These are phyloP conservation scores for Cryptococcus hybrid DNA, from an alignment of 1,284 basidiomycete species.

Conservation along the genomic window DNA sequence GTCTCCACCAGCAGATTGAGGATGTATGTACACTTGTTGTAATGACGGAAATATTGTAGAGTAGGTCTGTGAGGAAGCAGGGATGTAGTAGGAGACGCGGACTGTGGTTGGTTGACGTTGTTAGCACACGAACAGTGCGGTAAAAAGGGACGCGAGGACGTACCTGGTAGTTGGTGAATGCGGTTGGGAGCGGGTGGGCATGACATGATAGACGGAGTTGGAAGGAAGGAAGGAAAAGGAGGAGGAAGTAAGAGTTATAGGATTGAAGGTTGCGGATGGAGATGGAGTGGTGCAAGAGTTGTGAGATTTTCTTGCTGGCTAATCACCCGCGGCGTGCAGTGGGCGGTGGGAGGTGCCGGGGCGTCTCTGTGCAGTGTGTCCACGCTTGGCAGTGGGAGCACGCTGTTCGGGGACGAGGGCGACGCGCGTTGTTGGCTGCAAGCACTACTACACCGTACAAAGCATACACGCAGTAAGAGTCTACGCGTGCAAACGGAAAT, in stretches of 20 bases:
- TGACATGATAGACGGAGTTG: slow-evolving; percentile 12
- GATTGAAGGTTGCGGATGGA: too few relatives aligned
- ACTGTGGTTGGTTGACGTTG: slow-evolving; percentile 18
- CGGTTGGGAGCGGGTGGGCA: slow-evolving; percentile 33
- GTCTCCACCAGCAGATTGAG: slow-evolving; percentile 20
- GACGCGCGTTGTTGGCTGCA: too few relatives aligned
- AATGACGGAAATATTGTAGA: slow-evolving; percentile 30
- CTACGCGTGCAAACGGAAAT: too few relatives aligned
- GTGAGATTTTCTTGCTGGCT: too few relatives aligned
- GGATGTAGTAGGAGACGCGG: slow-evolving; percentile 42
- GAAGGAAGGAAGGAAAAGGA: neutral
- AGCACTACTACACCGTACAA: too few relatives aligned
- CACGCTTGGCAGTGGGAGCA: too few relatives aligned
- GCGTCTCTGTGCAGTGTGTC: too few relatives aligned
- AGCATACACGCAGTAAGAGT: too few relatives aligned
- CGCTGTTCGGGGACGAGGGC: too few relatives aligned
- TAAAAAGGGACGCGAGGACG: slow-evolving; percentile 7
- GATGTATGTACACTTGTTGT: slow-evolving; percentile 47
- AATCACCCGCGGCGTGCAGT: too few relatives aligned
- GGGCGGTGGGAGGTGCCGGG: too few relatives aligned
- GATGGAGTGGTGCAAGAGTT: too few relatives aligned
- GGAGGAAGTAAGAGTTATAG: neutral
- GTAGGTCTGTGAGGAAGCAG: slow-evolving; percentile 35
- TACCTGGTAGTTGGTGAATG: slow-evolving; percentile 45
- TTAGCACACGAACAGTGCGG: neutral